Base-by-base conservation (phyloP, 1,284 basidiomycete genomes). In the Puccinia polysora region DNA sequence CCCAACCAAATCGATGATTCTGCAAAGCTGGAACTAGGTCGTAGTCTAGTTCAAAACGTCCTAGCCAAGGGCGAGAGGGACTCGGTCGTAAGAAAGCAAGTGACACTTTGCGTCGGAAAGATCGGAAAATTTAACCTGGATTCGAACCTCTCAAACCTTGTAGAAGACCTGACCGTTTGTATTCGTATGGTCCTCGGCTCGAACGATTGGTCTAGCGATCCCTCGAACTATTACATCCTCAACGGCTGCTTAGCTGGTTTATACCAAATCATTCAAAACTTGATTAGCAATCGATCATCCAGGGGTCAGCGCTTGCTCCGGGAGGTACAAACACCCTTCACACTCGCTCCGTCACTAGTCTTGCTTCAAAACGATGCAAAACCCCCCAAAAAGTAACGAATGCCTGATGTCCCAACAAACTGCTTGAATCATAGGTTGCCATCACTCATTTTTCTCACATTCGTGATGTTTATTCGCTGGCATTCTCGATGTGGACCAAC, bases 201-300 rank as follows among this genome's bases (percentile, higher is more conserved):
- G 28, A 8, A 10, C 14, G 50, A 52, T 40, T 65, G 63, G 63
- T 65, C 63, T 18, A 52, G 23, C 28, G 50, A 53, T 56, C 65
- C 65, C 30, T 53, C 65, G 10, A 67, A 67, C 45, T 67, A 55
- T 32, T 67, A 43, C n/a, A 67, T 45, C 50, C 32, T 67, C 23
- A 67, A 55, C 45, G 65, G 65, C 23, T 67, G 65, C 53, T 56
- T 67, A 43, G 65, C 50, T 28, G 65, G 36, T 5, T 38, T 67
- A 28, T 67, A 67, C 32, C 65, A 67, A 67, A 67, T 67, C 38
- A 67, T 67, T 25, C 65, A 67, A 47, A 67, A 67, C n/a, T 43
- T 67, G 38, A 56, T 67, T 7, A 67, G 32, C 20, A 67, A 67
- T 53, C 65, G 65, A 10, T 67, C 65, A n/a, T 43, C 53, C 8